Evolutionary conservation across 2,329 filamentous ascomycete genomes (phyloP).

Genomic region (Colletotrichum spinosum): DNA sequence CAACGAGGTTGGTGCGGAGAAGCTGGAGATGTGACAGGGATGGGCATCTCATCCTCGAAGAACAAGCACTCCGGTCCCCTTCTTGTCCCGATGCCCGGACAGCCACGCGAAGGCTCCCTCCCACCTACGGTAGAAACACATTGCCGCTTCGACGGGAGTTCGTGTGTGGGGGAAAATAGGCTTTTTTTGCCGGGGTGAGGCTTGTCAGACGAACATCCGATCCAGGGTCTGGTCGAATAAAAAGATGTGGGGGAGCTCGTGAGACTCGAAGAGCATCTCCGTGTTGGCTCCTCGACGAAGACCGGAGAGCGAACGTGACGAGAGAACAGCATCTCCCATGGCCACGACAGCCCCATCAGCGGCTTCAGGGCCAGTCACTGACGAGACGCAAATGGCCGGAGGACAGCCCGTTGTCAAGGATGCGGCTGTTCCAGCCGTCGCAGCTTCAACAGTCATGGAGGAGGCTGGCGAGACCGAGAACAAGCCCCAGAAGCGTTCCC

Average conservation of each 20-base stretch:
- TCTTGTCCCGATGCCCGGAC: conserved; percentile 33
- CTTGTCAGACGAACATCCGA: neutral
- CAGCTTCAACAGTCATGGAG: conserved; percentile 63
- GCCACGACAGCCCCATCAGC: neutral
- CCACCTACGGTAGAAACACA: neutral
- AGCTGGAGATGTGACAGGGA: conserved; percentile 15
- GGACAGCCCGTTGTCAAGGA: conserved; percentile 23
- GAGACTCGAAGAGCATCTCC: neutral
- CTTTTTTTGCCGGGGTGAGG: neutral
- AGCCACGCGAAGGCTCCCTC: neutral
- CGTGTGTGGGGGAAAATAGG: neutral
- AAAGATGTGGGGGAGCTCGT: conserved; percentile 7
- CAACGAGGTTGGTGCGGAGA: conserved; percentile 36
- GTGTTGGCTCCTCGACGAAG: neutral
- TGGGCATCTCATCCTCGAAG: too few species aligned
- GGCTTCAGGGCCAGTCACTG: neutral
- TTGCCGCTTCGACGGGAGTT: conserved; percentile 5
- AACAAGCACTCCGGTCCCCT: conserved; percentile 18
- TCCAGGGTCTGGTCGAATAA: neutral
- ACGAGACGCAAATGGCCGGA: neutral
- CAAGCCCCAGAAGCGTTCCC: conserved; percentile 29
- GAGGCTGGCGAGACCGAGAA: conserved; percentile 50
- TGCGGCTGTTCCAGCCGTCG: conserved; percentile 36
- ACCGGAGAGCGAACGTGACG: too few species aligned
- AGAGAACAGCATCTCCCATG: neutral